These are phyloP conservation scores for Pseudomonodictys pantanalensis DNA, from an alignment of 495 filamentous ascomycete species.

Conservation along the genomic window DNA sequence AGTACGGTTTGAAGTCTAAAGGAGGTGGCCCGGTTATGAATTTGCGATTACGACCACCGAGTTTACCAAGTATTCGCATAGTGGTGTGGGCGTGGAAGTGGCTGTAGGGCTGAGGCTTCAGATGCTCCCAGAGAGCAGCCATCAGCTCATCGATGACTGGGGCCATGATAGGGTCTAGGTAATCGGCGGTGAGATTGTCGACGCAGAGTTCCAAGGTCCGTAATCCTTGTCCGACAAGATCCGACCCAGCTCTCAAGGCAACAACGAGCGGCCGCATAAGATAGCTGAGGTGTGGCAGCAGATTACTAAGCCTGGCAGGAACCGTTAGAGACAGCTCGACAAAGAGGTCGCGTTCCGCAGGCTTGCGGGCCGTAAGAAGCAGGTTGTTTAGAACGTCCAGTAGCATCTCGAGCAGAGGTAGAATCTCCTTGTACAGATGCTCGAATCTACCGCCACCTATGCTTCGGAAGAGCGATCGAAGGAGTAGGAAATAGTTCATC, in stretches of 20 bases:
- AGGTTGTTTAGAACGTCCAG: slow-evolving; percentile 96
- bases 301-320: slow-evolving; percentile 88
- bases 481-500: slow-evolving; percentile 96
- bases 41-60: slow-evolving; percentile 90
- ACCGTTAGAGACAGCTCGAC: slow-evolving; percentile 96
- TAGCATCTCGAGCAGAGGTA: slow-evolving; percentile 94
- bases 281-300: slow-evolving; percentile 94
- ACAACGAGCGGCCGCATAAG: slow-evolving; percentile 97
- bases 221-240: slow-evolving; percentile 90
- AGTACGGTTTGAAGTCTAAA: slow-evolving; percentile 75
- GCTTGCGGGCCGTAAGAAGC: slow-evolving; percentile 81
- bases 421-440: slow-evolving; percentile 94
- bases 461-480: slow-evolving; percentile 89
- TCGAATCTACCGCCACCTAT: slow-evolving; percentile 98
- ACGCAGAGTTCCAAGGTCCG: slow-evolving; percentile 95
- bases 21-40: slow-evolving; percentile 86
- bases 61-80: slow-evolving; percentile 95
- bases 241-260: slow-evolving; percentile 83
- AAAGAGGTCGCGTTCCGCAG: slow-evolving; percentile 88
- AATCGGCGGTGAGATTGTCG: slow-evolving; percentile 96
- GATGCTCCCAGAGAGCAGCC: slow-evolving; percentile 92
- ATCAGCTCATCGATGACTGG: slow-evolving; percentile 98
- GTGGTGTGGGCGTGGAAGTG: slow-evolving; percentile 97
- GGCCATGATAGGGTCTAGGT: slow-evolving; percentile 97
- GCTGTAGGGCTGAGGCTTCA: slow-evolving; percentile 87